Conservation (phyloP, 108 stramenopile species). For the Stephanodiscus triporus region DNA sequence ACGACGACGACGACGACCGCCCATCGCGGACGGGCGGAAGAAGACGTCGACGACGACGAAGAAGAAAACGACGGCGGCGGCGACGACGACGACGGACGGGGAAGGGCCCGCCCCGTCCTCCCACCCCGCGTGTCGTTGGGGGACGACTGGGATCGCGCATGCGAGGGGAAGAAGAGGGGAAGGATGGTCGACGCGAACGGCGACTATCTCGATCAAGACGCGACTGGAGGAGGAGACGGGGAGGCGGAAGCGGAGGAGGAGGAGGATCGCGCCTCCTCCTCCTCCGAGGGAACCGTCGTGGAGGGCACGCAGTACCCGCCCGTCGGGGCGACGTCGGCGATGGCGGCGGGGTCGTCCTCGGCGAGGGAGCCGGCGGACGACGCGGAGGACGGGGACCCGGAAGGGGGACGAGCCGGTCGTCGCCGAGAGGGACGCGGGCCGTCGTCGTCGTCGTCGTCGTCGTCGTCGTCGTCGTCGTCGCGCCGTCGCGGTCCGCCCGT, state of each 20-base stretch:
- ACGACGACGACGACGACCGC: background rate
- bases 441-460: background rate
- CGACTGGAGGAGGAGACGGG: background rate
- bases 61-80: background rate
- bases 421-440: background rate
- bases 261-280: background rate
- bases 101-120: background rate
- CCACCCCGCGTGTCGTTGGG: background rate
- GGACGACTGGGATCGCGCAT: background rate
- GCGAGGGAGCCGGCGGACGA: background rate
- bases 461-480: background rate
- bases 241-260: background rate
- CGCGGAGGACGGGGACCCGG: background rate
- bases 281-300: background rate
- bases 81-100: background rate
- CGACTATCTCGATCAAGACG: background rate
- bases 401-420: background rate
- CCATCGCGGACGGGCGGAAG: background rate
- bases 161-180: background rate
- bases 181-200: background rate
- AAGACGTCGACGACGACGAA: background rate
- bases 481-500: background rate
- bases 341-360: background rate
- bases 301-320: slow-evolving; percentile 6
- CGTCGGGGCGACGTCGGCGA: background rate